These are phyloP conservation scores for Anthostomella pinea DNA, from an alignment of 2,329 filamentous ascomycete species.

Conservation along the genomic window DNA sequence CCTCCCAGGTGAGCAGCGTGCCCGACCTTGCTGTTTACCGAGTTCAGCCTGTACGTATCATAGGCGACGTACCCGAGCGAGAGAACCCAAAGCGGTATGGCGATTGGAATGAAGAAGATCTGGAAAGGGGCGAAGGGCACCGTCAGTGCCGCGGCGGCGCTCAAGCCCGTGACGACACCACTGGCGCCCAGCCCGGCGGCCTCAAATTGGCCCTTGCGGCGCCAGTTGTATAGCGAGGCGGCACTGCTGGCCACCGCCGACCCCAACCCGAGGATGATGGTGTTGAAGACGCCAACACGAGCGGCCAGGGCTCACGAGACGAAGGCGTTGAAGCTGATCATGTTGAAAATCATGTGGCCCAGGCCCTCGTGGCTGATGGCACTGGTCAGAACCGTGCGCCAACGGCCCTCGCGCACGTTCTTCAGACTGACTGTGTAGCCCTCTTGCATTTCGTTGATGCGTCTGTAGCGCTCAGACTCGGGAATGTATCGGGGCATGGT, in stretches of 20 bases:
- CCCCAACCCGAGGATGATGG: conserved; percentile 15
- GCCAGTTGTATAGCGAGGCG: conserved; percentile 12
- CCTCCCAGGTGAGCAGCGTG: conserved; percentile 27
- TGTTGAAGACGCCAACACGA: conserved; percentile 13
- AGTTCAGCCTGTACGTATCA: too few relatives aligned
- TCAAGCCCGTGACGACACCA: conserved; percentile 22
- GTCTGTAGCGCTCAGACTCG: too few relatives aligned
- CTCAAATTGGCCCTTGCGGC: conserved; percentile 6
- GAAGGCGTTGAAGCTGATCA: conserved; percentile 18
- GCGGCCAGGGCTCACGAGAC: conserved; percentile 9
- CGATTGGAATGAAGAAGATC: conserved; percentile 20
- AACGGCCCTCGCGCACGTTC: conserved; percentile 22
- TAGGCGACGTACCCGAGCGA: too few relatives aligned
- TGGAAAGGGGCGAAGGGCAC: conserved; percentile 13
- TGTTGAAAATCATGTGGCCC: conserved; percentile 21
- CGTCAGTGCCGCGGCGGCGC: conserved; percentile 15
- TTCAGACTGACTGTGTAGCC: conserved; percentile 18
- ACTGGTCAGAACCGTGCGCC: conserved; percentile 21
- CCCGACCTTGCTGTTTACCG: too few relatives aligned
- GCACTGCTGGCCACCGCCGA: conserved; percentile 18
- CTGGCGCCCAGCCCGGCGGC: conserved; percentile 20
- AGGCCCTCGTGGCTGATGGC: conserved; percentile 20
- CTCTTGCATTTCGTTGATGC: too few relatives aligned
- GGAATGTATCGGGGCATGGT: too few relatives aligned
- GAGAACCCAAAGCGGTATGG: too few relatives aligned